Percentiles rank a stretch among this genome's conserved stretches.
These are phyloP conservation scores for Aspergillus puulaauensis DNA, from an alignment of 2,329 filamentous ascomycete genomes.

Conservation along the genomic window DNA sequence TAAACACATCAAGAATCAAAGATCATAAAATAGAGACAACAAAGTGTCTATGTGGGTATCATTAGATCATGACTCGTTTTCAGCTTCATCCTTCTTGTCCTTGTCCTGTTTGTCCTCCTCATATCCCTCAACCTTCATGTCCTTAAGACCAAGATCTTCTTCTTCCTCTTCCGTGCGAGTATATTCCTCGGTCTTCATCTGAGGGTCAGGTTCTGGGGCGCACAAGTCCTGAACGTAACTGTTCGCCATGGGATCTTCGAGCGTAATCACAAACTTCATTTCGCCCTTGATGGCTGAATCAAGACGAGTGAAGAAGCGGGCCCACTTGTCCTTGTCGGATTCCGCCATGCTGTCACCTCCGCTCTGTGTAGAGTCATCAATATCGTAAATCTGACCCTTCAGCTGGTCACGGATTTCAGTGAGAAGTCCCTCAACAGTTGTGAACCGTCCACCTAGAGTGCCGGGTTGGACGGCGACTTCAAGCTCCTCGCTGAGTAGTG, in stretches of 20 bases:
- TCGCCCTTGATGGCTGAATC: constrained; percentile 77
- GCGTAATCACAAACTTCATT: constrained; percentile 75
- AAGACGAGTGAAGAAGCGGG: constrained; percentile 74
- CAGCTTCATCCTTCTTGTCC: constrained; percentile 8
- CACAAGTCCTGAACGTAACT: constrained; percentile 90
- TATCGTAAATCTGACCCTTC: constrained; percentile 80
- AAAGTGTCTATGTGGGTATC: constrained; percentile 15
- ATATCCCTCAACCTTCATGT: constrained; percentile 93
- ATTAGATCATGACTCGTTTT: constrained; percentile 28
- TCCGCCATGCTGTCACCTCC: constrained; percentile 77
- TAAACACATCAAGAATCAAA: constrained; percentile 24
- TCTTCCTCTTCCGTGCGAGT: constrained; percentile 87
- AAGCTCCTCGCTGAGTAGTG: constrained; percentile 81
- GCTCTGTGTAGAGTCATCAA: constrained; percentile 54
- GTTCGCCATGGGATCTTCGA: constrained; percentile 85
- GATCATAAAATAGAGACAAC: constrained; percentile 18
- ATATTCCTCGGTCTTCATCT: constrained; percentile 80
- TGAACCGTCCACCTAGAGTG: constrained; percentile 93
- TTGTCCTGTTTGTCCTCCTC: constrained; percentile 53
- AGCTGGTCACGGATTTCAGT: constrained; percentile 92
- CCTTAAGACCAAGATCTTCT: constrained; percentile 83
- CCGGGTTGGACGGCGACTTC: constrained; percentile 86
- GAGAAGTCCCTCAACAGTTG: constrained; percentile 89
- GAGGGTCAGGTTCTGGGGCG: constrained; percentile 76
- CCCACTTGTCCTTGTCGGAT: constrained; percentile 71